Conservation (phyloP, 495 filamentous ascomycete genomes). For the Penicillium taxi region DNA sequence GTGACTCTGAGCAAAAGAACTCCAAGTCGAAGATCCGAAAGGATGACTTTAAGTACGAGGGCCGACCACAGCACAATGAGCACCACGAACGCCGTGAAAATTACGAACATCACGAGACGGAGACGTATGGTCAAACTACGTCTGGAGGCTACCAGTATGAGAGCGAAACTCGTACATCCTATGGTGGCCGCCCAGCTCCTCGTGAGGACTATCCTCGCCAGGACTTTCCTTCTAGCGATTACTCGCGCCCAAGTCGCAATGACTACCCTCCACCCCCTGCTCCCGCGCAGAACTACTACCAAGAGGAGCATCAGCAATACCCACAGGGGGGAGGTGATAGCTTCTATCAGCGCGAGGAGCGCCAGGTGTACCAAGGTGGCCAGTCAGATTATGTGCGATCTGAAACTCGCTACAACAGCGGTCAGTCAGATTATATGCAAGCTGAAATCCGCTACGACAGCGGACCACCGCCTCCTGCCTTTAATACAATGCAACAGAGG, state of each 20-base stretch:
- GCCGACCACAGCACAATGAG: not conserved
- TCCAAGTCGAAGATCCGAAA: conserved; percentile 6
- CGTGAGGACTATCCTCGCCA: not conserved
- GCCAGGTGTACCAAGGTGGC: conserved; percentile 10
- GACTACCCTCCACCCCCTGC: conserved; percentile 6
- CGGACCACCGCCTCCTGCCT: conserved; percentile 6
- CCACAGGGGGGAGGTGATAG: conserved; percentile 23
- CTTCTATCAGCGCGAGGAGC: conserved; percentile 16
- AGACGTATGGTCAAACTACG: too few relatives aligned
- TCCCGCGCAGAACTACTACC: conserved; percentile 8
- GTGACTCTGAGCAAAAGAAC: conserved; percentile 11
- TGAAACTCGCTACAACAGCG: conserved; percentile 10
- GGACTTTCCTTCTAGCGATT: conserved; percentile 4
- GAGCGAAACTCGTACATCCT: too few relatives aligned
- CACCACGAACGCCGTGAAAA: conserved; percentile 18
- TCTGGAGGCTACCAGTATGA: too few relatives aligned
- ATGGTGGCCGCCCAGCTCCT: too few relatives aligned
- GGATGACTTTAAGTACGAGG: conserved; percentile 23
- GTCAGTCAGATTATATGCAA: conserved; percentile 12
- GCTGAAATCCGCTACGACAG: conserved; percentile 13
- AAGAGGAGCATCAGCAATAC: conserved; percentile 23
- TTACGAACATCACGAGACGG: too few relatives aligned
- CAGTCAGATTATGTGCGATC: conserved; percentile 14
- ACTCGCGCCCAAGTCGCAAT: conserved; percentile 3
- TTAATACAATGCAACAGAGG: conserved; percentile 6